phyloP scores from a whole-genome alignment of 176 grass and related monocot species.

The Alopecurus myosuroides region DNA sequence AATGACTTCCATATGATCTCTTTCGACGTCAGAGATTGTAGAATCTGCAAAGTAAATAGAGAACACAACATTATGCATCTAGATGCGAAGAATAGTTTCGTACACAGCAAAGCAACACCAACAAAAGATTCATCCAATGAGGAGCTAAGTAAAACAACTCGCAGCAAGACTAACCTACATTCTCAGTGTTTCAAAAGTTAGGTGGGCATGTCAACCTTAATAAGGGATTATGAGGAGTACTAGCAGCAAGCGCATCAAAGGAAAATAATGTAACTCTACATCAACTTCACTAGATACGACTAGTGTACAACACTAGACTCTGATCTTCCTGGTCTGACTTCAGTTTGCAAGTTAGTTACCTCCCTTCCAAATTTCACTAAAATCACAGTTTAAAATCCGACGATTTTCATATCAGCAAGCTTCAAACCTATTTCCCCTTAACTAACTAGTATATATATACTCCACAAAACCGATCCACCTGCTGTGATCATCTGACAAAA shows the following conservation, averaged over 20 bases:
- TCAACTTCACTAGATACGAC: not conserved
- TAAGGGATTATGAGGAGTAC: not conserved
- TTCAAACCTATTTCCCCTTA: not conserved
- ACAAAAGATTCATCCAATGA: not conserved
- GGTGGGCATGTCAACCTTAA: not conserved
- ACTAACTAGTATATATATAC: not conserved
- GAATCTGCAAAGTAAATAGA: constrained; percentile 60
- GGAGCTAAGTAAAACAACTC: not conserved
- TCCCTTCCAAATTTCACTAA: not conserved
- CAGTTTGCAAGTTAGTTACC: not conserved
- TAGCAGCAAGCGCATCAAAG: not conserved
- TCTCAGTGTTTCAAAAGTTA: not conserved
- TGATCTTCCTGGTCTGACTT: not conserved
- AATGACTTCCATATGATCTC: constrained; percentile 58
- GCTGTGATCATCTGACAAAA: not conserved
- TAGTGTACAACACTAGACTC: not conserved
- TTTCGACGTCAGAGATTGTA: constrained; percentile 62
- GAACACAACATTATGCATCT: not conserved
- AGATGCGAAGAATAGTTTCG: not conserved
- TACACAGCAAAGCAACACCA: not conserved
- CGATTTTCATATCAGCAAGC: not conserved
- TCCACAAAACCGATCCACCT: not conserved
- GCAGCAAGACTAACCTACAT: not conserved
- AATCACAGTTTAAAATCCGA: not conserved
- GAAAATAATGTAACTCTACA: not conserved